These are phyloP conservation scores for Umbelopsis vinacea DNA, from an alignment of 192 early-diverging fungal species.

Conservation along the genomic window DNA sequence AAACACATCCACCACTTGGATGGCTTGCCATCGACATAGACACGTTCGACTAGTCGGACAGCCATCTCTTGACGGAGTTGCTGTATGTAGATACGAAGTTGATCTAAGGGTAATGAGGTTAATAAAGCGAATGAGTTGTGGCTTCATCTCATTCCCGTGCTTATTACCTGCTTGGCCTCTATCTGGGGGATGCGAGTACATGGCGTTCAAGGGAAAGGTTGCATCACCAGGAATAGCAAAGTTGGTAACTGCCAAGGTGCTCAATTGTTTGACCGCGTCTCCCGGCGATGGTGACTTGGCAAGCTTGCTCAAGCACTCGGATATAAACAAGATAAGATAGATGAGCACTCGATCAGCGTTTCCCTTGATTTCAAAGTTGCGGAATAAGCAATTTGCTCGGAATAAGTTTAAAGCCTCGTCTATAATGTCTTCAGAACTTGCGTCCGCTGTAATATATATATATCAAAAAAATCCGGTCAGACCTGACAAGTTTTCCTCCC, in stretches of 20 bases:
- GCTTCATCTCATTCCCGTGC: neutral
- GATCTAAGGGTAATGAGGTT: conserved; percentile 52
- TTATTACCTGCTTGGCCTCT: conserved; percentile 73
- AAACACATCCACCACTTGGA: conserved; percentile 99
- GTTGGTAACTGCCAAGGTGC: conserved; percentile 85
- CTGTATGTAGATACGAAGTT: conserved; percentile 82
- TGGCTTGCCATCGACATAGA: conserved; percentile 83
- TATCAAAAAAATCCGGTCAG: neutral
- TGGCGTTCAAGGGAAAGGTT: conserved; percentile 88
- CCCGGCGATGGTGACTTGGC: conserved; percentile 51
- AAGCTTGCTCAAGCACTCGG: conserved; percentile 77
- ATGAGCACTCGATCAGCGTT: conserved; percentile 91
- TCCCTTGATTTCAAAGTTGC: conserved; percentile 99
- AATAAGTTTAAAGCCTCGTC: conserved; percentile 95
- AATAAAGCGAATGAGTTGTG: too few relatives aligned
- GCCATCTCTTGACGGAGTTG: conserved; percentile 92
- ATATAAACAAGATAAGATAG: conserved; percentile 92
- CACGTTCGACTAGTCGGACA: conserved; percentile 68
- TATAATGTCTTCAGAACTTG: conserved; percentile 79
- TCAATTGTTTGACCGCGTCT: conserved; percentile 81
- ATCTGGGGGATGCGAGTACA: conserved; percentile 78
- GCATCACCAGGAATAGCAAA: conserved; percentile 94
- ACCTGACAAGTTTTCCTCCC: neutral
- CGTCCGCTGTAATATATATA: conserved; percentile 54
- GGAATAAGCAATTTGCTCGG: conserved; percentile 96